Evolutionary conservation across 306 rosid genomes (phyloP), one percentile per base, ranked within the genome.

Genomic region (Acacia melanoxylon): DNA sequence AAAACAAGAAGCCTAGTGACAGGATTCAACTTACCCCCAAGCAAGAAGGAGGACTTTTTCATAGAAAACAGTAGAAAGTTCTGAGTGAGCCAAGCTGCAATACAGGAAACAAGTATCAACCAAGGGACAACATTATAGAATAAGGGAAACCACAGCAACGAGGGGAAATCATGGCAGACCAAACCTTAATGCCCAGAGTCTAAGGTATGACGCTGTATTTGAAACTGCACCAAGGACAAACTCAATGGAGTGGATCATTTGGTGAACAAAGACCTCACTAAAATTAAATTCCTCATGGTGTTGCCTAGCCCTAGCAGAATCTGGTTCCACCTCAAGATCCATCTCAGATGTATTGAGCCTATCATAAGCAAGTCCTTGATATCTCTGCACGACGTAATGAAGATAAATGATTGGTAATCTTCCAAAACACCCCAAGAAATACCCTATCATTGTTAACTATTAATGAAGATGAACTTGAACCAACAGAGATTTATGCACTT

Each of bases 171-270:
- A 22, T 37, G 70, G 86, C n/a, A 41, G 79, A 82, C 31, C 83
- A 73, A 76, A 92, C 98, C 98, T 94, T 82, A 94, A 89, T 83
- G 98, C 98, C 98, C 98, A 94, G 24, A 94, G 97, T 80, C 98
- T 94, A 80, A 94, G 98, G 89, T 94, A 94, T 11, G 98, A 94
- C n/a, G 98, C 98, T 0, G 98, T 94, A 82, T 94, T 94, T 68
- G 98, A 94, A 85, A 94, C 98, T 66, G 98, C 96, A 78, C 98
- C 98, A 61, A 94, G 88, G 80, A 94, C 94, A 51, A 94, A 94
- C 90, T 94, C 98, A 78, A 94, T 94, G 79, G 98, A 87, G 82
- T 94, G 98, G 78, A 94, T 94, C 98, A 92, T 94, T 90, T 94
- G 98, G 83, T 94, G 98, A 71, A 94, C 98, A 91, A 94, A 94